Conservation (phyloP, 1,139 yeast genomes). For the Kurtzmaniella quercitrusa region DNA sequence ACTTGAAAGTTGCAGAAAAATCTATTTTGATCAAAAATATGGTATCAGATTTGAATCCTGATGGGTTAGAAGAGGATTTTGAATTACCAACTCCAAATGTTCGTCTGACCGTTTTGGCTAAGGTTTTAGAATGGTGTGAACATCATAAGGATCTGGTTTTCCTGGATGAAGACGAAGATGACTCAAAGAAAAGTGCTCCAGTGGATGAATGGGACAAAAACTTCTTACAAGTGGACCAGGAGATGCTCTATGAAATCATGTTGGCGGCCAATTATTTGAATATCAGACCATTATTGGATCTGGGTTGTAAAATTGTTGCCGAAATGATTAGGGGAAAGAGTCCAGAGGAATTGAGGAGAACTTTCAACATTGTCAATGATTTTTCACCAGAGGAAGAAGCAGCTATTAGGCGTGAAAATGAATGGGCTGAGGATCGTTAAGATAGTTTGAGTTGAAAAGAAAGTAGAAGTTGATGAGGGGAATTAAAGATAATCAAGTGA, state of each 20-base stretch:
- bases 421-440: slow-evolving; percentile 98
- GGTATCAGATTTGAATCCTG: slow-evolving; percentile 74
- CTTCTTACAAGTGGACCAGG: slow-evolving; percentile 95
- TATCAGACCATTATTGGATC: slow-evolving; percentile 86
- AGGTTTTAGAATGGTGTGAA: slow-evolving; percentile 96
- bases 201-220: slow-evolving; percentile 96
- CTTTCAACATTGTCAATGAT: slow-evolving; percentile 93
- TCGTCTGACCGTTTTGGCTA: slow-evolving; percentile 78
- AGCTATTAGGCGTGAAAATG: slow-evolving; percentile 94
- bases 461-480: too few species aligned
- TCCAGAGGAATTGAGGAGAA: slow-evolving; percentile 94
- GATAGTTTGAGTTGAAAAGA: neutral
- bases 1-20: slow-evolving; percentile 83
- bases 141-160: slow-evolving; percentile 85
- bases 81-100: slow-evolving; percentile 94
- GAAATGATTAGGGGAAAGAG: slow-evolving; percentile 96
- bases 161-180: slow-evolving; percentile 73
- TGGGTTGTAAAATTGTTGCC: slow-evolving; percentile 96
- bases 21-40: slow-evolving; percentile 85
- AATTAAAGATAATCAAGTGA: too few species aligned
- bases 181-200: slow-evolving; percentile 77
- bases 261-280: slow-evolving; percentile 94
- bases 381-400: slow-evolving; percentile 98
- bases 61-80: slow-evolving; percentile 58
- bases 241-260: slow-evolving; percentile 95